Evolutionary conservation across 306 rosid species (phyloP).

Genomic region (Cicer bijugum): DNA sequence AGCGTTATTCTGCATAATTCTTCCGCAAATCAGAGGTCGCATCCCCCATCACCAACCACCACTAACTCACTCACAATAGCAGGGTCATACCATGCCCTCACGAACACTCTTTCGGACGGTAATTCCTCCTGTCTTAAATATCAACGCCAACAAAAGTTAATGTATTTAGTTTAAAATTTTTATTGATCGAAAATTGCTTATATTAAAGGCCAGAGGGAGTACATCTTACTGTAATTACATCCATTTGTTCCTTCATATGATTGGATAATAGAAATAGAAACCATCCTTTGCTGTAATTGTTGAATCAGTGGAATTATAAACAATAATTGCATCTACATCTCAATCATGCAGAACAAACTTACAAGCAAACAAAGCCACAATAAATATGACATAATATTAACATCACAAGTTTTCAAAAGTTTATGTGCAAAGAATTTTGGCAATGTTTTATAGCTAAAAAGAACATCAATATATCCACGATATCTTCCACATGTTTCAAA

Average conservation of each 20-base stretch:
- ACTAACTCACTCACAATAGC: slow-evolving; percentile 44
- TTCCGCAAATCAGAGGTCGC: too few relatives aligned
- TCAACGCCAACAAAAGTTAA: too few relatives aligned
- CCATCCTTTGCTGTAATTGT: slow-evolving; percentile 42
- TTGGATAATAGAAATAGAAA: slow-evolving; percentile 12
- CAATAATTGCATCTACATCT: slow-evolving; percentile 53
- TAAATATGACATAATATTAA: slow-evolving; percentile 1
- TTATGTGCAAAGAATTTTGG: slow-evolving; percentile 5
- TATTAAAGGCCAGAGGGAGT: not conserved
- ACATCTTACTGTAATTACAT: slow-evolving; percentile 39
- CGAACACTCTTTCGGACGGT: slow-evolving; percentile 37
- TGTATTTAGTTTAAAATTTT: too few relatives aligned
- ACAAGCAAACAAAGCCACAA: slow-evolving; percentile 67
- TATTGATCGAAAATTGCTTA: too few relatives aligned
- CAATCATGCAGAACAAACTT: slow-evolving; percentile 81
- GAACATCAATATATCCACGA: not conserved
- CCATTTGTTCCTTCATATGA: slow-evolving; percentile 40
- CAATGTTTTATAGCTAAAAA: slow-evolving; percentile 32
- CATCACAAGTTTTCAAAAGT: slow-evolving; percentile 4
- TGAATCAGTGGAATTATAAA: slow-evolving; percentile 48
- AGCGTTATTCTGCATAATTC: too few relatives aligned
- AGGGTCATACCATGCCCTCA: slow-evolving; percentile 2
- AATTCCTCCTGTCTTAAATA: too few relatives aligned
- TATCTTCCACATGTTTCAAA: not conserved
- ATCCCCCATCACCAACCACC: too few relatives aligned